Evolutionary conservation across 345 rosid genomes (phyloP).

Genomic region (Bretschneidera sinensis): DNA sequence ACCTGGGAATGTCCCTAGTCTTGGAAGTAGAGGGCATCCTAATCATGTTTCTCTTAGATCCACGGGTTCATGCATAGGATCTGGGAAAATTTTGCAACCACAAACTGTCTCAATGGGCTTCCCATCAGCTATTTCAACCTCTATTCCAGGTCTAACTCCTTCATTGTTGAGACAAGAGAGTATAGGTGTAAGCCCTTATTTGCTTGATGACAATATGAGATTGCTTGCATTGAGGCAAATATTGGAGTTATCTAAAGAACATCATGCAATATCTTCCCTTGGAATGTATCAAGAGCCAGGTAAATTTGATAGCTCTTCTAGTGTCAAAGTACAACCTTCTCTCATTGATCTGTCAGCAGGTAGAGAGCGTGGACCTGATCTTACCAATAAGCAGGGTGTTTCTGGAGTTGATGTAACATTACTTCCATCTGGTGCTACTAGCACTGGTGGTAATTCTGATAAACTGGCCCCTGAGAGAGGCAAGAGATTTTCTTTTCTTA

Average conservation of each 20-base stretch:
- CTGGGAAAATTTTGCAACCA: constrained; percentile 19
- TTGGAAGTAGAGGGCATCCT: constrained; percentile 19
- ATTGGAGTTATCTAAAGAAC: constrained; percentile 38
- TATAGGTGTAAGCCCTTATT: constrained; percentile 15
- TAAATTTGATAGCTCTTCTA: constrained; percentile 18
- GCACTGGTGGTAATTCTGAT: not conserved
- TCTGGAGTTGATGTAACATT: constrained; percentile 19
- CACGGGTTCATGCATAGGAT: constrained; percentile 13
- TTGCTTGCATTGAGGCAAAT: constrained; percentile 37
- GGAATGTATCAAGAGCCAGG: constrained; percentile 25
- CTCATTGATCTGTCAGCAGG: constrained; percentile 22
- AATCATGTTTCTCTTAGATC: constrained; percentile 17
- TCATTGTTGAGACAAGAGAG: constrained; percentile 19
- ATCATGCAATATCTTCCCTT: constrained; percentile 25
- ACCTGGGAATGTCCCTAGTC: constrained; percentile 17
- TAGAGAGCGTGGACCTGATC: constrained; percentile 16
- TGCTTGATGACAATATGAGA: constrained; percentile 41
- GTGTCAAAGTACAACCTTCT: constrained; percentile 16
- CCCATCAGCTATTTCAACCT: constrained; percentile 18
- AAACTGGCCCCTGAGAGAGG: constrained; percentile 18
- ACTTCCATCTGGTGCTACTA: constrained; percentile 12
- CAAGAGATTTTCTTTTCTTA: constrained; percentile 2
- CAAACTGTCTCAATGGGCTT: constrained; percentile 19
- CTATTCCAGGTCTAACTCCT: constrained; percentile 16
- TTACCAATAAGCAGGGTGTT: constrained; percentile 15